Base-by-base conservation (phyloP, 257 asterid species). In the Scutellaria galericulata region DNA sequence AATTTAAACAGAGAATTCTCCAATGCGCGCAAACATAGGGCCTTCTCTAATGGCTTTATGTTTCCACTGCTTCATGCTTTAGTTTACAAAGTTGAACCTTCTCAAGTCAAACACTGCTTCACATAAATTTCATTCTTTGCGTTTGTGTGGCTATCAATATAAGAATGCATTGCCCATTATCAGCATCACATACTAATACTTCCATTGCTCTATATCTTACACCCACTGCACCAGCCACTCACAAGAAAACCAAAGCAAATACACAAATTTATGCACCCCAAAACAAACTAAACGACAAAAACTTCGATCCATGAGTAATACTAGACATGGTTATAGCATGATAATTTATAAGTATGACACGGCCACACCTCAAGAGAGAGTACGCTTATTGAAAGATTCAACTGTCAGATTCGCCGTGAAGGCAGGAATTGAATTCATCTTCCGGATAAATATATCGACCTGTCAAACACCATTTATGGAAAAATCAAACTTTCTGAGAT, bases 391-490 rank as follows among this genome's bases (percentile, higher is more conserved):
- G 84, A 89, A 91, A 65, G 97, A 91, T 77, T 91, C 97, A 53
- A 94, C 86, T 0, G 97, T 91, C 85, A 94, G 82, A 72, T 91
- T 94, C n/a, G 96, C 96, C 0, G 96, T 90, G 85, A 94, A 94
- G 60, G 97, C 97, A n/a, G 93, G 96, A 44, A 94, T 76, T 1
- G 97, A 89, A 54, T 88, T 94, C 94, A 94, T 84, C 88, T 90
- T 91, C 71, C 85, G 77, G 73, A 89, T 86, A 75, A 91, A 89
- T 71, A 94, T 84, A 68, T 94, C 97, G 60, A 89, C 95, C 97
- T 91, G 91, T 72, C 78, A 74, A 72, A 60, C 37, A 57, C 5
- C 64, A 40, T 31, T 31, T 3, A 31, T 2, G 37, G 37, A 4
- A 31, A 37, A 14, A 61, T 6, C n/a, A 64, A 62, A 7, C 53